A percentile compares a stretch with the other conserved stretches of the same genome.
Evolutionary conservation across 2,329 filamentous ascomycete species (phyloP).

Genomic region (Rhynchosporium agropyri): DNA sequence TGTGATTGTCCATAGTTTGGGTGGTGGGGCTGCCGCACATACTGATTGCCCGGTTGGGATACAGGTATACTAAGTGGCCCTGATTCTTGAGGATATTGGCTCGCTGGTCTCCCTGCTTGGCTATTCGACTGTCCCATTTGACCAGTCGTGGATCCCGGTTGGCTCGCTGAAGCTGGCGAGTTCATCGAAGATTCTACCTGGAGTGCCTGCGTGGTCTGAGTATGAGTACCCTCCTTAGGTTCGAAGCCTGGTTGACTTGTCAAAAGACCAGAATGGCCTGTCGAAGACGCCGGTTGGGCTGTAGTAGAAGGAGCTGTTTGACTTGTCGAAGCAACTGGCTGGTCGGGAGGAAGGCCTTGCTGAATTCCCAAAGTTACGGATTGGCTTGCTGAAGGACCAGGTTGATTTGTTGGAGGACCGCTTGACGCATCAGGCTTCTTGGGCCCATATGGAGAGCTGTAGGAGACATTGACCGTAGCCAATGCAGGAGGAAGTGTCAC

Average conservation of each 20-base stretch:
- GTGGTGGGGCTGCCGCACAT: constrained; percentile 10
- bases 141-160: neutral
- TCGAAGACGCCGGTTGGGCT: neutral
- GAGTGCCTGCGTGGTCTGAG: neutral
- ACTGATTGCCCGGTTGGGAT: constrained; percentile 6
- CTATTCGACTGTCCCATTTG: neutral
- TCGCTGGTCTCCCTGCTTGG: neutral
- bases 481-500: constrained; percentile 35
- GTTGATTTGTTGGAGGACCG: constrained; percentile 18
- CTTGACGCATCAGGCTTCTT: constrained; percentile 37
- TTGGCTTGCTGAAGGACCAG: constrained; percentile 2
- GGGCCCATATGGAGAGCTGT: constrained; percentile 43
- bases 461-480: constrained; percentile 30
- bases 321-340: neutral
- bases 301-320: neutral
- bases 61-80: neutral
- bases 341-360: neutral
- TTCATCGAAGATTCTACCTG: neutral
- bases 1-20: constrained; percentile 4
- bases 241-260: neutral
- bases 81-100: constrained; percentile 10
- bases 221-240: neutral
- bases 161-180: neutral
- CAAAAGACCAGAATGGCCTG: neutral
- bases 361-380: neutral